phyloP scores from a whole-genome alignment of 345 rosid genomes.

The Acer saccharum region DNA sequence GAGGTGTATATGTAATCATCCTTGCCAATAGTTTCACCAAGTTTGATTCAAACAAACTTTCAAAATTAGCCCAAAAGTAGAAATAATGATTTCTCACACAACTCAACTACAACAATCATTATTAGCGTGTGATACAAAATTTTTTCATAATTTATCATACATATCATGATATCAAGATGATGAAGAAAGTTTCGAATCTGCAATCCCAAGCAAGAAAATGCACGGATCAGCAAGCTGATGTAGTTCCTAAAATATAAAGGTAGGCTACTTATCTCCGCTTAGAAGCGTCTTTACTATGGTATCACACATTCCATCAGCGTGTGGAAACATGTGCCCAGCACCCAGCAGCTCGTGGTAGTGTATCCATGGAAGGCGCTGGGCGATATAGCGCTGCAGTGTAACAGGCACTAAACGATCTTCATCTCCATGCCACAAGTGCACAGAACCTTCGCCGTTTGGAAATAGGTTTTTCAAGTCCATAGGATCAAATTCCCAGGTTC shows the following conservation, averaged over 20 bases:
- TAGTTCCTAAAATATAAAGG: not conserved
- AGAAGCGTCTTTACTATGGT: slow-evolving; percentile 47
- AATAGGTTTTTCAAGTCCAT: slow-evolving; percentile 50
- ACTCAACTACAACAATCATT: not conserved
- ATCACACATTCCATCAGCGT: slow-evolving; percentile 41
- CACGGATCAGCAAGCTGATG: not conserved
- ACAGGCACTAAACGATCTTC: slow-evolving; percentile 56
- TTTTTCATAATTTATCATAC: slow-evolving; percentile 18
- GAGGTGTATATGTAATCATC: not conserved
- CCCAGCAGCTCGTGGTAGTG: slow-evolving; percentile 59
- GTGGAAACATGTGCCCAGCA: slow-evolving; percentile 58
- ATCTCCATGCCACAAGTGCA: slow-evolving; percentile 72
- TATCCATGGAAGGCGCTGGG: slow-evolving; percentile 58
- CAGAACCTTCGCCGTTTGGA: slow-evolving; percentile 46
- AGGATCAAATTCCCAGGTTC: slow-evolving; percentile 65
- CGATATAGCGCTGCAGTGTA: slow-evolving; percentile 53
- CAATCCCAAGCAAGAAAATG: not conserved
- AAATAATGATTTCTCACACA: not conserved
- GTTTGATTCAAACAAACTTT: not conserved
- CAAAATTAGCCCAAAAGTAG: not conserved
- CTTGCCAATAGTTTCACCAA: not conserved
- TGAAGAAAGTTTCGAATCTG: not conserved
- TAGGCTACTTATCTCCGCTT: slow-evolving; percentile 20
- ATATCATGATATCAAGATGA: not conserved
- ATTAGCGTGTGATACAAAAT: not conserved